phyloP scores from a whole-genome alignment of 331 rosid species.

The Phaseolus coccineus region DNA sequence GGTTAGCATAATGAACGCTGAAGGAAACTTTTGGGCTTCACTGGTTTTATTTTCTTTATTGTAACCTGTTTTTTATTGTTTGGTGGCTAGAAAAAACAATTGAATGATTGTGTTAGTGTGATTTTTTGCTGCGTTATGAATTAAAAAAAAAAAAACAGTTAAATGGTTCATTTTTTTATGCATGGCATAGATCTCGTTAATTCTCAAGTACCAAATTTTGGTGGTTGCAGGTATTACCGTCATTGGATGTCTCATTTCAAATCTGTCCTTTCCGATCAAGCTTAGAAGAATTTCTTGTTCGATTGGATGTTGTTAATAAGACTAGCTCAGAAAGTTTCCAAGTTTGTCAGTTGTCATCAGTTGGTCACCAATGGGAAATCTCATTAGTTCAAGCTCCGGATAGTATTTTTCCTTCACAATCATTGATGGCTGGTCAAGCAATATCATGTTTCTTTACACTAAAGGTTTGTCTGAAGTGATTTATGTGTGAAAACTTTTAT shows the following conservation, averaged over 20 bases:
- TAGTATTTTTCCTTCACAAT: conserved; percentile 71
- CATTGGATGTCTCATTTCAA: conserved; percentile 86
- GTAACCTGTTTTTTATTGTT: background rate
- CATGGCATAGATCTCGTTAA: conserved; percentile 19
- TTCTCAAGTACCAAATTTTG: conserved; percentile 46
- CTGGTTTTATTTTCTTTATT: conserved; percentile 31
- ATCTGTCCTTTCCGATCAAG: conserved; percentile 88
- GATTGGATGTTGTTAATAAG: conserved; percentile 84
- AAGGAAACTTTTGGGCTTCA: conserved; percentile 39
- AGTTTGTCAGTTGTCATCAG: conserved; percentile 80
- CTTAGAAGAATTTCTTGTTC: conserved; percentile 85
- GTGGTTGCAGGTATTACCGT: conserved; percentile 75
- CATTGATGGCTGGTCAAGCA: conserved; percentile 82
- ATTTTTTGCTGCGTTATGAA: background rate
- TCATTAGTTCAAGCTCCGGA: conserved; percentile 84
- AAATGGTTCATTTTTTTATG: conserved; percentile 13
- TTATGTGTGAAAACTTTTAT: background rate
- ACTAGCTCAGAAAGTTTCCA: conserved; percentile 80
- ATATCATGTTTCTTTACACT: conserved; percentile 87
- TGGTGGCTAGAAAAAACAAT: conserved; percentile 10
- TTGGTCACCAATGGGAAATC: conserved; percentile 82
- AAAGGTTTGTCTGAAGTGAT: conserved; percentile 61
- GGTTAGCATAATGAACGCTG: conserved; percentile 56
- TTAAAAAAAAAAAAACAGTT: background rate
- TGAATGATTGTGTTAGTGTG: conserved; percentile 26